These are phyloP conservation scores for Aspergillus proliferans DNA, from an alignment of 2,329 filamentous ascomycete genomes.

Conservation along the genomic window DNA sequence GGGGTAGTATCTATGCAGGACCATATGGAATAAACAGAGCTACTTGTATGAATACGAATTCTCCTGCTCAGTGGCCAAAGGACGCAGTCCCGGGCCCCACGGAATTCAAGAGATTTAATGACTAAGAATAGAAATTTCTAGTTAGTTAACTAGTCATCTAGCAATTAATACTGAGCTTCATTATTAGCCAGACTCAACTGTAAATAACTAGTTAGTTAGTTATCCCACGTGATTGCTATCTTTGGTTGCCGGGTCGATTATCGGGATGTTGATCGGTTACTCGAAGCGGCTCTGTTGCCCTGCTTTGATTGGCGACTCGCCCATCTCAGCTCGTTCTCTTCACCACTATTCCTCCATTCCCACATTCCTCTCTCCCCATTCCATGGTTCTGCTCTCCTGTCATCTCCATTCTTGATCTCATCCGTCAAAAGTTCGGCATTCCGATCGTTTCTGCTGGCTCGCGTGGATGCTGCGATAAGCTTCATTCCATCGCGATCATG, in stretches of 20 bases:
- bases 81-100: too few relatives aligned
- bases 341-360: background rate
- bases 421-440: slow-evolving; percentile 9
- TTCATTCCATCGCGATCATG: slow-evolving; percentile 29
- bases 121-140: too few relatives aligned
- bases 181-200: too few relatives aligned
- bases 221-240: background rate
- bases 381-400: slow-evolving; percentile 11
- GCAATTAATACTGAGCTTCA: too few relatives aligned
- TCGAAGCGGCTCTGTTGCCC: background rate
- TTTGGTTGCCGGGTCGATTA: slow-evolving; percentile 15
- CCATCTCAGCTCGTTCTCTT: background rate
- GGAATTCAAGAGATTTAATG: too few relatives aligned
- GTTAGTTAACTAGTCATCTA: too few relatives aligned
- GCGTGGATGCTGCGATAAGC: slow-evolving; percentile 29
- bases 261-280: slow-evolving; percentile 11
- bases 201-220: too few relatives aligned
- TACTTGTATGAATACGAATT: too few relatives aligned
- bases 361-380: slow-evolving; percentile 4
- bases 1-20: too few relatives aligned
- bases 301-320: too few relatives aligned
- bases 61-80: too few relatives aligned
- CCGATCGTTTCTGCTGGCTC: slow-evolving; percentile 20
- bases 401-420: slow-evolving; percentile 2
- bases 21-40: too few relatives aligned